Evolutionary conservation across 768 basidiomycete species (phyloP).

Genomic region (Megacollybia marginata): DNA sequence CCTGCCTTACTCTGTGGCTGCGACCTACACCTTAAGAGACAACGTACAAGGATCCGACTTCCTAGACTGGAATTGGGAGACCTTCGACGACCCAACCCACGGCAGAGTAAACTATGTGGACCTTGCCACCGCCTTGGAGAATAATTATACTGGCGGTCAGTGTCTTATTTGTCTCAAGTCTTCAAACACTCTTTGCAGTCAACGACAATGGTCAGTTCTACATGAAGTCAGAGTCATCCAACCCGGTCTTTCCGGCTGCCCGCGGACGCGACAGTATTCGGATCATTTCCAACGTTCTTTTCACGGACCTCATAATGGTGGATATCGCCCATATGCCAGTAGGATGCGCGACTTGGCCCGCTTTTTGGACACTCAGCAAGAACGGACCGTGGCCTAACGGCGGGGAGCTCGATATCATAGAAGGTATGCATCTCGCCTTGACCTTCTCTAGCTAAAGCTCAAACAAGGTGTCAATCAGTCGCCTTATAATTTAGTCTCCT

Average conservation of each 20-base stretch:
- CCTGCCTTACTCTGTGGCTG: too few relatives aligned
- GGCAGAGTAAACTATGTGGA: constrained; percentile 58
- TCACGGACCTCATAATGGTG: constrained; percentile 40
- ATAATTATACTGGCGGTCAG: constrained; percentile 42
- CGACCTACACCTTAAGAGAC: too few relatives aligned
- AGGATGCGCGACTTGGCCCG: constrained; percentile 58
- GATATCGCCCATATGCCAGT: constrained; percentile 54
- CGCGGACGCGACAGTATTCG: constrained; percentile 54
- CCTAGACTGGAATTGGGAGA: constrained; percentile 38
- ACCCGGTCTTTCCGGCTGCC: constrained; percentile 24
- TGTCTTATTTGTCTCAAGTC: background rate
- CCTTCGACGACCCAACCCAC: constrained; percentile 51
- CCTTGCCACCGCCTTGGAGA: constrained; percentile 27
- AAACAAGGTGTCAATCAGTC: constrained; percentile 43
- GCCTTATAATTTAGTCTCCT: constrained; percentile 37
- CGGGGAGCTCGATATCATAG: constrained; percentile 59
- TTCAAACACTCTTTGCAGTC: constrained; percentile 15
- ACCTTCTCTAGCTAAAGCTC: background rate
- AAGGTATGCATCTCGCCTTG: constrained; percentile 28
- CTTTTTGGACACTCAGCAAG: constrained; percentile 51
- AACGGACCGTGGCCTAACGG: constrained; percentile 50
- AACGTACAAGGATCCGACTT: too few relatives aligned
- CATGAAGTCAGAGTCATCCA: constrained; percentile 47
- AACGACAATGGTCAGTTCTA: constrained; percentile 33
- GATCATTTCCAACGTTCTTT: constrained; percentile 40